Base-by-base conservation (phyloP, 805 yeast genomes). In the Candida caryicola region DNA sequence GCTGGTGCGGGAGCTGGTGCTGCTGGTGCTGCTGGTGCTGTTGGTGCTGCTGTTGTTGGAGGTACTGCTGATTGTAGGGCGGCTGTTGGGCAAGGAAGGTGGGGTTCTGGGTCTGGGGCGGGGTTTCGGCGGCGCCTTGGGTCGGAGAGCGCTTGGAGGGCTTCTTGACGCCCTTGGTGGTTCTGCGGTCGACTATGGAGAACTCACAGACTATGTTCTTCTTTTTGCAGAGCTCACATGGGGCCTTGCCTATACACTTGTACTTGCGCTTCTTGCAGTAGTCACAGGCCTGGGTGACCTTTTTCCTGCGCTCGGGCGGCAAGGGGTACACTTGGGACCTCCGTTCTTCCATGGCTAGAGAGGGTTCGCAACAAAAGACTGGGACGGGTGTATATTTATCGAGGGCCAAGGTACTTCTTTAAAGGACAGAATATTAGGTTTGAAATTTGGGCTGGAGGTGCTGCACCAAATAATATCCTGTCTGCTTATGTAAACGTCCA, bases 201-300 rank as follows among this genome's bases (percentile, higher is more conserved):
- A 62, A 66, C 17, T 45, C 48, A 38, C 73, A 68, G 4, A 41
- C 43, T 16, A 61, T 51, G 13, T 51, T 51, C 47, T 60, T 61
- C 29, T 45, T 37, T 17, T 39, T 36, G 39, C 73, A 66, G 17
- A 62, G 46, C 9, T 51, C 51, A 45, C 73, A 64, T 1, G 73
- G 73, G 59, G 69, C 44, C 46, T 52, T 35, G 50, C 66, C 49
- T 27, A 37, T 36, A 37, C 54, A 44, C 44, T 51, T 43, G 45
- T 27, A 47, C 43, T 72, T 72, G 28, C 75, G 49, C 34, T 59
- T 62, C 52, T 69, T 70, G 54, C 77, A 72, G 36, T 55, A 54
- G 44, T 72, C 75, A 44, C 77, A 72, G 6, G 77, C 77, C 41
- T 63, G 59, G 1, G 75, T 67, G 15, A 70, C 72, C 40, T 73